Conservation (phyloP, 768 basidiomycete species). For the Thelephora aurantiotincta region DNA sequence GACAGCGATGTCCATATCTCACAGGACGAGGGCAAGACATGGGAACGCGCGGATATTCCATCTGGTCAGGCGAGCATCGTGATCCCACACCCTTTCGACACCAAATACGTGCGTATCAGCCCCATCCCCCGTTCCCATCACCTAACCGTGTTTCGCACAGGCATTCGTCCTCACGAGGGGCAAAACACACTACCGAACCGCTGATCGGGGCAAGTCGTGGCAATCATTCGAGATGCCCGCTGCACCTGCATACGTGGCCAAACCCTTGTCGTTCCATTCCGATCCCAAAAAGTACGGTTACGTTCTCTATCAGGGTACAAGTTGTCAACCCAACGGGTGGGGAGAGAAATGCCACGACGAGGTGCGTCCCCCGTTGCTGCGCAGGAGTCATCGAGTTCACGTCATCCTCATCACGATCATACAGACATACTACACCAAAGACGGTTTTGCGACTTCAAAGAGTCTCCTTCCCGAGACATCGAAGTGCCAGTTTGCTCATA, state of each 20-base stretch:
- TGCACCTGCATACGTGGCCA: constrained; percentile 38
- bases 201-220: constrained; percentile 84
- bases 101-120: constrained; percentile 40
- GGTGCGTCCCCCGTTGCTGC: constrained; percentile 25
- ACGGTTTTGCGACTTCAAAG: constrained; percentile 55
- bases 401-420: constrained; percentile 5
- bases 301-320: constrained; percentile 68
- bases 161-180: constrained; percentile 74
- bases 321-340: constrained; percentile 43
- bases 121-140: neutral
- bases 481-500: constrained; percentile 82
- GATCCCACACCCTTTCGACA: constrained; percentile 79
- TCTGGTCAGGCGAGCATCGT: constrained; percentile 56
- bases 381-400: neutral
- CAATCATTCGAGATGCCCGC: constrained; percentile 57
- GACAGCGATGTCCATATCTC: constrained; percentile 66
- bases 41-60: constrained; percentile 36
- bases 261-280: constrained; percentile 81
- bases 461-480: constrained; percentile 57
- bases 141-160: constrained; percentile 23
- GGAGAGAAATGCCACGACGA: constrained; percentile 53
- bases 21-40: constrained; percentile 72
- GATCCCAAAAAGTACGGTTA: constrained; percentile 53
- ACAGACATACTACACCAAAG: constrained; percentile 81
- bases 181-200: constrained; percentile 76